Conservation (phyloP, 2,329 filamentous ascomycete genomes). For the Aspergillus amoenus region DNA sequence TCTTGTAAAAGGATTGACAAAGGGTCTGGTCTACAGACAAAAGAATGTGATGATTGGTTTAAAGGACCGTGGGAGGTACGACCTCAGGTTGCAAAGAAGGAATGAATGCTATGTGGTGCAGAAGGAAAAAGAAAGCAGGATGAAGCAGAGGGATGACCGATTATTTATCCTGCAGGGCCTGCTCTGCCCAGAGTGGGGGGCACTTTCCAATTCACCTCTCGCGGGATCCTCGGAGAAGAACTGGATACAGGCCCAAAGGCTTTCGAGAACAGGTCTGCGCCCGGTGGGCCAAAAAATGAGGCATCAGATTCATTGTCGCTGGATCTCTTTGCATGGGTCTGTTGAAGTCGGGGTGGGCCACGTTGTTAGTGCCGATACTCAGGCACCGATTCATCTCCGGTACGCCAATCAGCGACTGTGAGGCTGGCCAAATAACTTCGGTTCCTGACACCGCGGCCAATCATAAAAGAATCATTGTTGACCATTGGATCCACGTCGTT, state of each 20-base stretch:
- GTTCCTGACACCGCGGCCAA: background rate
- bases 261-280: background rate
- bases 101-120: constrained; percentile 4
- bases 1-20: constrained; percentile 7
- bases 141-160: background rate
- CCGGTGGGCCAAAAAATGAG: constrained; percentile 5
- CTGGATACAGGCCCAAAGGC: background rate
- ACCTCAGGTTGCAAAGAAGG: constrained; percentile 6
- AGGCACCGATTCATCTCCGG: constrained; percentile 1
- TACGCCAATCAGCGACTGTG: background rate
- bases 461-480: background rate
- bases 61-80: constrained; percentile 12
- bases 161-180: constrained; percentile 3
- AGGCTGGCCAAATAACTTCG: background rate
- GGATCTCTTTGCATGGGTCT: background rate
- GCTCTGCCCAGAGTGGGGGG: background rate
- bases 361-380: constrained; percentile 6
- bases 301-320: constrained; percentile 4
- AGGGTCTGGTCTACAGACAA: constrained; percentile 12
- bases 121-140: background rate
- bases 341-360: background rate
- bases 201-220: background rate
- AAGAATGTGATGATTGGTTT: background rate
- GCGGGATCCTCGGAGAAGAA: background rate
- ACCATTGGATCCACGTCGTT: constrained; percentile 3